These are phyloP conservation scores for Vanilla planifolia DNA, from an alignment of 106 monocot genomes.

Conservation along the genomic window DNA sequence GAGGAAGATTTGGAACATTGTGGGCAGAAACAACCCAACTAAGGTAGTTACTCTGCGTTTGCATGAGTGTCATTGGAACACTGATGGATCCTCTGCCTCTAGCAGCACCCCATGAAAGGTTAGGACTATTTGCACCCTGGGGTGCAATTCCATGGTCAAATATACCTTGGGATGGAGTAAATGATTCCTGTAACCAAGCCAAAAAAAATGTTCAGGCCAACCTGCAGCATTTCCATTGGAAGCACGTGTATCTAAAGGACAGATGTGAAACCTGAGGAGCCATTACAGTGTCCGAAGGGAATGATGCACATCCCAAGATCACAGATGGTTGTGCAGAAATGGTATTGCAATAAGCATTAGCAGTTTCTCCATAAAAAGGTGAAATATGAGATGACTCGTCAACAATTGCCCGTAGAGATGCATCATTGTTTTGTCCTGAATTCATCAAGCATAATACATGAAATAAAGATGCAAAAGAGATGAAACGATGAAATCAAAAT, in stretches of 20 bases:
- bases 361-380: constrained; percentile 22
- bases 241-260: neutral
- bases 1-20: constrained; percentile 24
- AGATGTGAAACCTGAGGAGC: constrained; percentile 33
- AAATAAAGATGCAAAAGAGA: neutral
- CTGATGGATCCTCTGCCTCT: constrained; percentile 18
- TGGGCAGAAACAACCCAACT: constrained; percentile 36
- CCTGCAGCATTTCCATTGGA: too few species aligned
- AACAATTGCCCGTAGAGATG: constrained; percentile 15
- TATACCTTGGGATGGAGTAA: constrained; percentile 35
- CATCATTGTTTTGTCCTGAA: constrained; percentile 29
- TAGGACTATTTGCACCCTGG: constrained; percentile 23
- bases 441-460: neutral
- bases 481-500: neutral
- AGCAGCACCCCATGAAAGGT: constrained; percentile 25
- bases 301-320: constrained; percentile 19
- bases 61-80: constrained; percentile 35
- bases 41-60: constrained; percentile 30
- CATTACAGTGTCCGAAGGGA: constrained; percentile 31
- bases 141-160: constrained; percentile 39
- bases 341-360: constrained; percentile 22
- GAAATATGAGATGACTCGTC: constrained; percentile 27
- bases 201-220: too few species aligned
- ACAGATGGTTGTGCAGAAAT: constrained; percentile 18
- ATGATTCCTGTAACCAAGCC: constrained; percentile 22